These are phyloP conservation scores for Lasiodiplodia hormozganensis DNA, from an alignment of 2,329 filamentous ascomycete genomes.

Conservation along the genomic window DNA sequence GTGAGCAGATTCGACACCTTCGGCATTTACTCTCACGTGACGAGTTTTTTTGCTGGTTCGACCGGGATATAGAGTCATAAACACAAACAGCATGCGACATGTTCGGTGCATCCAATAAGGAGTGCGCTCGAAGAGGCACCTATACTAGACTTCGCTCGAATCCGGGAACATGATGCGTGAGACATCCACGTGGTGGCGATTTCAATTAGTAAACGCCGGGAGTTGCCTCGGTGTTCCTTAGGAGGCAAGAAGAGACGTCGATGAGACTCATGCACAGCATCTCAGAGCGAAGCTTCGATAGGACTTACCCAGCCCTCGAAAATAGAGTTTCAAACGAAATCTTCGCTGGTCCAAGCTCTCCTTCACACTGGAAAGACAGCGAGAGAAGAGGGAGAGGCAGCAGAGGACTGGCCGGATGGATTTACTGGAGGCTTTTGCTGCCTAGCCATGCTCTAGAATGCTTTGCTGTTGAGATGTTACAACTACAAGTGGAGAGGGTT, in stretches of 20 bases:
- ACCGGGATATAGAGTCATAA: no score
- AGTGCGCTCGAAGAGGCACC: background rate
- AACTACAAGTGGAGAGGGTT: background rate
- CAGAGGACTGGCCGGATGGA: background rate
- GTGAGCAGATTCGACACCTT: no score
- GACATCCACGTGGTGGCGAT: background rate
- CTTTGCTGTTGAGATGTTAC: background rate
- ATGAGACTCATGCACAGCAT: background rate
- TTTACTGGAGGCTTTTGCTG: background rate
- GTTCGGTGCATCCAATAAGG: background rate
- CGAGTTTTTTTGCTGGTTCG: no score
- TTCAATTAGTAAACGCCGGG: background rate
- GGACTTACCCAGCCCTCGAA: background rate
- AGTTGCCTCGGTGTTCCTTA: background rate
- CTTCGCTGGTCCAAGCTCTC: background rate
- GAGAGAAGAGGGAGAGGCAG: background rate
- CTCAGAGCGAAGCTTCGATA: background rate
- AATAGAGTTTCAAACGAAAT: background rate
- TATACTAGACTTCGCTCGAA: background rate
- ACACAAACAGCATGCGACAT: background rate
- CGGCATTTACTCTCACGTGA: no score
- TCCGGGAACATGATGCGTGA: background rate
- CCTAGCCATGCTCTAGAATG: background rate
- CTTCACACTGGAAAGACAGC: background rate
- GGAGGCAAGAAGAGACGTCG: background rate